phyloP scores from a whole-genome alignment of 768 basidiomycete species.

The Cystoderma amianthinum region DNA sequence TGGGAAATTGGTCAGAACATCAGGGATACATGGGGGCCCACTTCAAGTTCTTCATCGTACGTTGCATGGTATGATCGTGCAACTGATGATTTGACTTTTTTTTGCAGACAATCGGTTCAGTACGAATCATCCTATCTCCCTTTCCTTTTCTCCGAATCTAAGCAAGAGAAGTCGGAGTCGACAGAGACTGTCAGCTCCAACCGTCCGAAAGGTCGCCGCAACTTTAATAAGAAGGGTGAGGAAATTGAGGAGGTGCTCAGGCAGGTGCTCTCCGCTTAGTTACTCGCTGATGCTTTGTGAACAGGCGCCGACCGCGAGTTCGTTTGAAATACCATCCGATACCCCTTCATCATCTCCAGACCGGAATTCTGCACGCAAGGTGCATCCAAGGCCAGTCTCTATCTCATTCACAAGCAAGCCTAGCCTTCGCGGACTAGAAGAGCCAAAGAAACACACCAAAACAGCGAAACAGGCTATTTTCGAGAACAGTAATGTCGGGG shows the following conservation, averaged over 20 bases:
- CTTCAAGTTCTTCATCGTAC: conserved; percentile 12
- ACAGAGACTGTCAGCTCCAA: conserved; percentile 2
- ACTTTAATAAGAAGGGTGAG: conserved; percentile 45
- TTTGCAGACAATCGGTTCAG: conserved; percentile 6
- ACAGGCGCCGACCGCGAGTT: too few species aligned
- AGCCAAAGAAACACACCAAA: conserved; percentile 22
- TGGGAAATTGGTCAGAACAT: conserved; percentile 55
- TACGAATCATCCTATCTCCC: conserved; percentile 64
- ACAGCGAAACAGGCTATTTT: conserved; percentile 38
- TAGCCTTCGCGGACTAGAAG: conserved; percentile 16
- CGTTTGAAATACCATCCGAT: too few species aligned
- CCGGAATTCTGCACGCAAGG: conserved; percentile 11
- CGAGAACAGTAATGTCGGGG: conserved; percentile 39
- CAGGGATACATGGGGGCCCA: conserved; percentile 43
- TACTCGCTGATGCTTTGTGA: too few species aligned
- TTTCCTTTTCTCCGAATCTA: conserved; percentile 43
- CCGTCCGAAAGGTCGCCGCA: conserved; percentile 42
- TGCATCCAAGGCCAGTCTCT: conserved; percentile 18
- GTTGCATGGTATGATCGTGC: conserved; percentile 1
- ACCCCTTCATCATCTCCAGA: background rate
- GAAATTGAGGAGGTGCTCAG: conserved; percentile 27
- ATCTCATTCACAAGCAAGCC: conserved; percentile 18
- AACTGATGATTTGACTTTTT: conserved; percentile 5
- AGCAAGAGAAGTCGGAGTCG: conserved; percentile 13
- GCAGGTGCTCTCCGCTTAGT: background rate